phyloP scores from a whole-genome alignment of 768 basidiomycete species.

The Leccinum variicolor region DNA sequence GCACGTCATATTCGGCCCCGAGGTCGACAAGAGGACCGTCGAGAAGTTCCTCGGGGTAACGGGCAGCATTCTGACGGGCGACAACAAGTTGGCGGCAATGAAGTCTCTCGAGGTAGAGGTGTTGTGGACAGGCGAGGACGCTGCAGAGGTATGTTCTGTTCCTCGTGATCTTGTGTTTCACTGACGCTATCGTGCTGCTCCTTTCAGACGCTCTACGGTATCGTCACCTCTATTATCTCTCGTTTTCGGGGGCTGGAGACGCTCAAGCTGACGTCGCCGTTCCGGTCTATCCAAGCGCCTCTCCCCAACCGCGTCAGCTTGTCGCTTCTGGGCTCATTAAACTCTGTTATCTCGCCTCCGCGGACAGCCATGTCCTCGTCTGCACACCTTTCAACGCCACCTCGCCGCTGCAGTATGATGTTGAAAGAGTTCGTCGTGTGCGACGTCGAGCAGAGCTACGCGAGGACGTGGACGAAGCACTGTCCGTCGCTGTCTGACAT shows the following conservation, averaged over 20 bases:
- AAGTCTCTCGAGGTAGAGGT: conserved; percentile 28
- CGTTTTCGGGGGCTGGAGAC: conserved; percentile 27
- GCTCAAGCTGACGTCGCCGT: conserved; percentile 32
- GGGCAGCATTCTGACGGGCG: conserved; percentile 20
- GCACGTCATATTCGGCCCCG: conserved; percentile 29
- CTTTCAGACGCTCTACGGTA: conserved; percentile 25
- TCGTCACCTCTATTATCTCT: conserved; percentile 31
- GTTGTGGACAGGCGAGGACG: conserved; percentile 24
- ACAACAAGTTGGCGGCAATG: conserved; percentile 9
- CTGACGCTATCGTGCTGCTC: neutral
- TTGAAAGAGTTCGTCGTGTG: conserved; percentile 29
- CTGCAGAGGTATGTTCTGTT: conserved; percentile 22
- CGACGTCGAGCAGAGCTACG: conserved; percentile 23
- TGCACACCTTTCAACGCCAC: neutral
- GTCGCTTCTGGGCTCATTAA: neutral
- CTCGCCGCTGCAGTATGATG: neutral
- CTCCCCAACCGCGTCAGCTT: conserved; percentile 4
- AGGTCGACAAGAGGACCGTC: conserved; percentile 32
- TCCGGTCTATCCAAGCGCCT: conserved; percentile 24
- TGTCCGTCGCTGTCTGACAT: conserved; percentile 27
- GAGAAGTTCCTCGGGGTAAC: conserved; percentile 29
- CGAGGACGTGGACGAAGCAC: conserved; percentile 27
- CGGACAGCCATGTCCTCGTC: neutral
- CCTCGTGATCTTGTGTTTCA: neutral
- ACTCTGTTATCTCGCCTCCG: conserved; percentile 7